Conservation (phyloP, 78 protist species). For the Cavenderia fasciculata region DNA sequence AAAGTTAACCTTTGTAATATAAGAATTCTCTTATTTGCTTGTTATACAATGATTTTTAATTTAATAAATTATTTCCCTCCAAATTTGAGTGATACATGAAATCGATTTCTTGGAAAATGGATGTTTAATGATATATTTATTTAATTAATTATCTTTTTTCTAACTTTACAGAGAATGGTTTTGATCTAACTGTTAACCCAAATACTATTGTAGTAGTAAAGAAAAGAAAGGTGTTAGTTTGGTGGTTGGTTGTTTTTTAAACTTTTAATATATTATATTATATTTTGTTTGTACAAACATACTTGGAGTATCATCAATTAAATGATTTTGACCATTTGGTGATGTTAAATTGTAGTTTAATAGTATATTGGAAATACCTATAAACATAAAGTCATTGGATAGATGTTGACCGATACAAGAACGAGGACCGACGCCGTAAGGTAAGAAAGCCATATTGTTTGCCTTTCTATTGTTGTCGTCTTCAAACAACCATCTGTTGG, state of each 20-base stretch:
- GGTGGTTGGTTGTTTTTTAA: too few relatives aligned
- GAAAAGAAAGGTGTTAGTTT: too few relatives aligned
- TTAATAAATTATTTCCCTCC: too few relatives aligned
- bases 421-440: slow-evolving; percentile 15
- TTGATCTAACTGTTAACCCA: slow-evolving; percentile 39
- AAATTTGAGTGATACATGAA: too few relatives aligned
- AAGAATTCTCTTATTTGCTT: too few relatives aligned
- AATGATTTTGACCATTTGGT: neutral
- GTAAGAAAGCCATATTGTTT: neutral
- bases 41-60: too few relatives aligned
- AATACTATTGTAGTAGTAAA: slow-evolving; percentile 16
- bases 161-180: neutral
- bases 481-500: slow-evolving; percentile 17
- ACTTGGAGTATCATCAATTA: slow-evolving; percentile 32
- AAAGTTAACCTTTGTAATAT: too few relatives aligned
- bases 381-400: slow-evolving; percentile 6
- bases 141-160: neutral
- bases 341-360: slow-evolving; percentile 1
- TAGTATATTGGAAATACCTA: slow-evolving; percentile 35
- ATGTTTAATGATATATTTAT: too few relatives aligned
- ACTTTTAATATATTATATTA: too few relatives aligned
- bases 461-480: neutral
- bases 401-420: slow-evolving; percentile 19
- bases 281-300: too few relatives aligned
- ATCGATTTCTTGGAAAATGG: too few relatives aligned